phyloP scores from a whole-genome alignment of 2,329 filamentous ascomycete genomes.

The Sporothrix schenckii region DNA sequence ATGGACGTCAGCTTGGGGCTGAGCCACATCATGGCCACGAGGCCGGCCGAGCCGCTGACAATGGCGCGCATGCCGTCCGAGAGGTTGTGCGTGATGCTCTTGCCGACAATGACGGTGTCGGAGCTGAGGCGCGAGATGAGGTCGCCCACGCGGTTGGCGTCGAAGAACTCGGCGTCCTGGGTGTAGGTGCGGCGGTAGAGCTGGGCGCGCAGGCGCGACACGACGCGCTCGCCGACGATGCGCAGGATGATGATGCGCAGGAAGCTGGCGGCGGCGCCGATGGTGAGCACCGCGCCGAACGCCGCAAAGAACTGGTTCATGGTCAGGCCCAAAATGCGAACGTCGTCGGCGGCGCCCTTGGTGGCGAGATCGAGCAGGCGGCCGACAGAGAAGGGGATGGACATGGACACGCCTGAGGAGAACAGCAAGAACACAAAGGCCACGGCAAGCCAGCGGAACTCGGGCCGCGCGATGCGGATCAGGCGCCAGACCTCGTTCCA shows the following conservation, averaged over 20 bases:
- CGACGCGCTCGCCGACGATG: constrained; percentile 93
- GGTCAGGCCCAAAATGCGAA: constrained; percentile 78
- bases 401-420: constrained; percentile 92
- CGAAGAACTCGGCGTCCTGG: constrained; percentile 99
- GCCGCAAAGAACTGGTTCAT: constrained; percentile 86
- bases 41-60: constrained; percentile 86
- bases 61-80: constrained; percentile 91
- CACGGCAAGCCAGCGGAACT: constrained; percentile 72
- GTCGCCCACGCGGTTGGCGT: constrained; percentile 95
- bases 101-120: constrained; percentile 96
- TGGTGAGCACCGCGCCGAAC: constrained; percentile 72
- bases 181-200: constrained; percentile 90
- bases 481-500: constrained; percentile 80
- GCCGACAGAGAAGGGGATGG: constrained; percentile 93
- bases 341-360: constrained; percentile 66
- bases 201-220: constrained; percentile 83
- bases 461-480: constrained; percentile 84
- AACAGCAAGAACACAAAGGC: constrained; percentile 86
- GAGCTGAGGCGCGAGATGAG: constrained; percentile 93
- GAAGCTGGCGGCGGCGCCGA: constrained; percentile 90
- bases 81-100: constrained; percentile 96
- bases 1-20: constrained; percentile 88
- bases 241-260: constrained; percentile 89
- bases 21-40: constrained; percentile 93
- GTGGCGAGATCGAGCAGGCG: constrained; percentile 93